These are phyloP conservation scores for Aspergillus mulundensis DNA, from an alignment of 495 filamentous ascomycete species.

Conservation along the genomic window DNA sequence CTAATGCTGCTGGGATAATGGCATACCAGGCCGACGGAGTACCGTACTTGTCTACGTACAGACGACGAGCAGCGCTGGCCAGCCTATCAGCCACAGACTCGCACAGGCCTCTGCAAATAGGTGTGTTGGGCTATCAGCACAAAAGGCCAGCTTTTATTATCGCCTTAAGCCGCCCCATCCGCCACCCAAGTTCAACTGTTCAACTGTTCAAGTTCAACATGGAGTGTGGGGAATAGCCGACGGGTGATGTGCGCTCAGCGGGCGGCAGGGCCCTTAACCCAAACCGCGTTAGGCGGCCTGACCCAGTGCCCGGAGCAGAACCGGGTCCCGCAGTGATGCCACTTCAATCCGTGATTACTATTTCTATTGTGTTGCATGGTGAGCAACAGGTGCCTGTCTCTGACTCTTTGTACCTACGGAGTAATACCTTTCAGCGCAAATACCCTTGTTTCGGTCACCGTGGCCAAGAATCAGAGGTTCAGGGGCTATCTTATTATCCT, in stretches of 20 bases:
- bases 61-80: background rate
- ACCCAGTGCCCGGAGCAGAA: too few relatives aligned
- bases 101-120: constrained; percentile 2
- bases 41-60: too few relatives aligned
- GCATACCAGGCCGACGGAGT: too few relatives aligned
- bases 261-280: constrained; percentile 15
- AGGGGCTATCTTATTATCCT: too few relatives aligned
- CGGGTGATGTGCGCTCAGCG: constrained; percentile 19
- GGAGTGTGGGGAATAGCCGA: constrained; percentile 14
- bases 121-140: background rate
- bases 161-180: constrained; percentile 12
- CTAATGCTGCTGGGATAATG: too few relatives aligned
- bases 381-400: too few relatives aligned
- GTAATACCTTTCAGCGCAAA: too few relatives aligned
- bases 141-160: constrained; percentile 9
- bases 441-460: too few relatives aligned
- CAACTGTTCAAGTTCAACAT: background rate
- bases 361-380: too few relatives aligned
- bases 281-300: background rate
- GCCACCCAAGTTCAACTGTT: background rate
- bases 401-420: too few relatives aligned
- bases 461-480: too few relatives aligned
- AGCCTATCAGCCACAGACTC: background rate
- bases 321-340: background rate
- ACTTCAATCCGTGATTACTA: background rate